Evolutionary conservation across 2,329 filamentous ascomycete genomes (phyloP).

Genomic region (Colletotrichum sp.): DNA sequence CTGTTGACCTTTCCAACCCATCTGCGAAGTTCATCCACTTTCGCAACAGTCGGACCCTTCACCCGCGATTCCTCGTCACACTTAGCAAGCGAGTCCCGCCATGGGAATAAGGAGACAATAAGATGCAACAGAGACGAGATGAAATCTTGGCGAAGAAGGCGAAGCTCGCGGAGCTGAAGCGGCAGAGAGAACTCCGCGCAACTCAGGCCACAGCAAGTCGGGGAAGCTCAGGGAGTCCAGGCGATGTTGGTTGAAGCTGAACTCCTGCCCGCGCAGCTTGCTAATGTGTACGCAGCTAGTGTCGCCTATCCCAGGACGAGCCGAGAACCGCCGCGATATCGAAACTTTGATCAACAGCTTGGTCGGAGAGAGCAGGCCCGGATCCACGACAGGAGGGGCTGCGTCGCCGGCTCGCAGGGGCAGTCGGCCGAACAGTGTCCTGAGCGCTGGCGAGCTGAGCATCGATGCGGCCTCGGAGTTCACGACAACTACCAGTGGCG

Average conservation of each 20-base stretch:
- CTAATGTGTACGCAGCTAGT: slow-evolving; percentile 44
- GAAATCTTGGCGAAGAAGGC: slow-evolving; percentile 97
- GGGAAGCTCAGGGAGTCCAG: slow-evolving; percentile 69
- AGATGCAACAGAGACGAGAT: slow-evolving; percentile 84
- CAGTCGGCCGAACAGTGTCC: slow-evolving; percentile 85
- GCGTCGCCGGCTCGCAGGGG: slow-evolving; percentile 71
- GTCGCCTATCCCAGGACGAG: slow-evolving; percentile 73
- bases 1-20: background rate
- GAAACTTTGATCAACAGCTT: slow-evolving; percentile 86
- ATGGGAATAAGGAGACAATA: slow-evolving; percentile 53
- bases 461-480: slow-evolving; percentile 69
- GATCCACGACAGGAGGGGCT: slow-evolving; percentile 67
- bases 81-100: slow-evolving; percentile 37
- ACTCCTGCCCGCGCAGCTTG: background rate
- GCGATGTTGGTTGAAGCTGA: slow-evolving; percentile 66
- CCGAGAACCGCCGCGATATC: slow-evolving; percentile 75
- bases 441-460: slow-evolving; percentile 83
- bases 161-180: slow-evolving; percentile 94
- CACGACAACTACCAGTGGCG: slow-evolving; percentile 50
- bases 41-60: background rate
- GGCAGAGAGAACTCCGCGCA: slow-evolving; percentile 83
- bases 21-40: background rate
- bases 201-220: slow-evolving; percentile 75
- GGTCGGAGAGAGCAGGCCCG: slow-evolving; percentile 77
- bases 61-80: slow-evolving; percentile 4